Evolutionary conservation across 1,284 basidiomycete genomes (phyloP).

Genomic region (Ceratobasidium sp.): DNA sequence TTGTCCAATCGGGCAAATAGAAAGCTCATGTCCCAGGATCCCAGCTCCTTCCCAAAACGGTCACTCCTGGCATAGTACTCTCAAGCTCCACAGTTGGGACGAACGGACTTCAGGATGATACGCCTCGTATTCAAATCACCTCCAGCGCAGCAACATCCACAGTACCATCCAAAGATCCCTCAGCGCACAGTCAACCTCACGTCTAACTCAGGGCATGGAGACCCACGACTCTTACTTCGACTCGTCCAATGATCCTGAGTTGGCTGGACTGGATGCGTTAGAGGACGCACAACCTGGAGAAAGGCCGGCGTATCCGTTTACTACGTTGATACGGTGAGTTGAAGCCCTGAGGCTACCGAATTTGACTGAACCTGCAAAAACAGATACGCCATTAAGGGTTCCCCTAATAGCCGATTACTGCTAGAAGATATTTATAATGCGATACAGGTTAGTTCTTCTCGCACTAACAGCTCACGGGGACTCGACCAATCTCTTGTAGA

Average conservation of each 20-base stretch:
- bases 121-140: not conserved
- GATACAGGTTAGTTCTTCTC: slow-evolving; percentile 54
- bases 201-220: not conserved
- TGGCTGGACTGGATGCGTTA: slow-evolving; percentile 32
- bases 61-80: not conserved
- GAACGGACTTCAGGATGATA: not conserved
- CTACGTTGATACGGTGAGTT: slow-evolving; percentile 79
- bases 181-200: not conserved
- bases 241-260: slow-evolving; percentile 8
- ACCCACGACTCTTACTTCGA: not conserved
- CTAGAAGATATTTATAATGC: slow-evolving; percentile 87
- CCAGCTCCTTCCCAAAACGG: not conserved
- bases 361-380: not conserved
- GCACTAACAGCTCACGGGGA: not conserved
- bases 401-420: slow-evolving; percentile 79
- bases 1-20: slow-evolving; percentile 14
- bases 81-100: not conserved
- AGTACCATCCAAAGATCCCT: not conserved
- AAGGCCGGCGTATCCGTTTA: slow-evolving; percentile 75
- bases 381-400: slow-evolving; percentile 86
- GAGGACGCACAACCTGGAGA: slow-evolving; percentile 39
- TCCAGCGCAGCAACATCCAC: not conserved
- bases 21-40: not conserved
- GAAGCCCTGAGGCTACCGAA: not conserved
- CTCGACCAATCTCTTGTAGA: not conserved